Conservation (phyloP, 495 filamentous ascomycete genomes). For the Staphylotrichum longicolle region DNA sequence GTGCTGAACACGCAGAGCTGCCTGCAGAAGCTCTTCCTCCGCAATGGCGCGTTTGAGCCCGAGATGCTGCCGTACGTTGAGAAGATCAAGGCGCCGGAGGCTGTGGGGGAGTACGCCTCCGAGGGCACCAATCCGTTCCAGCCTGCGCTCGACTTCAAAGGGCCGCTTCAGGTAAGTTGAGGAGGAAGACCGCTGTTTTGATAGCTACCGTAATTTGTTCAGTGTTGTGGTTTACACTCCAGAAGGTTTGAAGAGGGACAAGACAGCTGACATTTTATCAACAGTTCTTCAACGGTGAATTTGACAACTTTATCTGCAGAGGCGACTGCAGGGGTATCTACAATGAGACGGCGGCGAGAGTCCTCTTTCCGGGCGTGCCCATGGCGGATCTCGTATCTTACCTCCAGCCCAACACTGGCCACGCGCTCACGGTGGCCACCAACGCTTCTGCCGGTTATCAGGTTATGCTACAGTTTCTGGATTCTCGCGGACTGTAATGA, state of each 20-base stretch:
- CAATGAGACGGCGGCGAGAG: background rate
- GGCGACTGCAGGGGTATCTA: constrained; percentile 3
- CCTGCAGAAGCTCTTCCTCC: constrained; percentile 7
- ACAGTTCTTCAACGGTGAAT: constrained; percentile 9
- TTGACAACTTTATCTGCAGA: constrained; percentile 8
- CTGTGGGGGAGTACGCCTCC: constrained; percentile 3
- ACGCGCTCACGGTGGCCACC: constrained; percentile 2
- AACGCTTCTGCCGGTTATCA: constrained; percentile 4
- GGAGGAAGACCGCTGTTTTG: background rate
- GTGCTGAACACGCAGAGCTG: constrained; percentile 6
- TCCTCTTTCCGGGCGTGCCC: background rate
- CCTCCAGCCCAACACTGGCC: constrained; percentile 7
- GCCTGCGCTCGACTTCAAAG: background rate
- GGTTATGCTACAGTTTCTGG: constrained; percentile 4
- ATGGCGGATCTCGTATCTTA: background rate
- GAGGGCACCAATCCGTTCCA: background rate
- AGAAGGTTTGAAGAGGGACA: no score
- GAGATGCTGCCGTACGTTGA: background rate
- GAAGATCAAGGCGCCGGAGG: constrained; percentile 2
- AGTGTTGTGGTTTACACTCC: background rate
- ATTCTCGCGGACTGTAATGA: background rate
- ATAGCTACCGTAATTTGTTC: no score
- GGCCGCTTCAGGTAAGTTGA: constrained; percentile 1
- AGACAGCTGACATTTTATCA: background rate
- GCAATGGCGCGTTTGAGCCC: constrained; percentile 3